Conservation (phyloP, 106 monocot species). For the Posidonia australis region DNA sequence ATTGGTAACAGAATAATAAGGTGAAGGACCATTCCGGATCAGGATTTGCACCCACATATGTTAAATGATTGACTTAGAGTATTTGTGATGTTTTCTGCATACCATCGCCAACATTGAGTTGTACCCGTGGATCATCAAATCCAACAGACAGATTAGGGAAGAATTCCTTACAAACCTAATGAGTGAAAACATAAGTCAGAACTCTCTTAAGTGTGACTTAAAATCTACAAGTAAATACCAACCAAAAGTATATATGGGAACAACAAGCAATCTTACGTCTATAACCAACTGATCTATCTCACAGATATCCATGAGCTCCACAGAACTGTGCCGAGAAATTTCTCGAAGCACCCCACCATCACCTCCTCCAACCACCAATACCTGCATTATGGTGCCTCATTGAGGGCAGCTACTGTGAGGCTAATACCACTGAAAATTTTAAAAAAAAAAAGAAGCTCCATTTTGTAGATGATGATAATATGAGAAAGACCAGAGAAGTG, state of each 20-base stretch:
- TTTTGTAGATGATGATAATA: too few species aligned
- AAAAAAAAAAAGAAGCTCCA: too few species aligned
- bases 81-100: slow-evolving; percentile 1
- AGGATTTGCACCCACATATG: neutral
- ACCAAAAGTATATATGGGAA: neutral
- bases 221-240: neutral
- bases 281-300: slow-evolving; percentile 94
- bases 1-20: neutral
- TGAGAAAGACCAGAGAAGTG: too few species aligned
- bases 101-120: slow-evolving; percentile 93
- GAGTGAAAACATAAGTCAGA: neutral
- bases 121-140: slow-evolving; percentile 90
- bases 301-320: slow-evolving; percentile 78
- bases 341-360: slow-evolving; percentile 94
- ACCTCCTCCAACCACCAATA: slow-evolving; percentile 89
- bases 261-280: slow-evolving; percentile 31
- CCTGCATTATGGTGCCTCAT: slow-evolving; percentile 27
- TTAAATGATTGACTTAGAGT: neutral
- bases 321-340: slow-evolving; percentile 69
- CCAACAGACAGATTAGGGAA: slow-evolving; percentile 81
- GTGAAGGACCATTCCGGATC: neutral
- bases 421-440: neutral
- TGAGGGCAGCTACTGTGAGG: neutral
- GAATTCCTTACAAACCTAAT: slow-evolving; percentile 65
- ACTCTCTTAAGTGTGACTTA: neutral